phyloP scores from a whole-genome alignment of 73 alveolate genomes.

The Strombidium stylifer region DNA sequence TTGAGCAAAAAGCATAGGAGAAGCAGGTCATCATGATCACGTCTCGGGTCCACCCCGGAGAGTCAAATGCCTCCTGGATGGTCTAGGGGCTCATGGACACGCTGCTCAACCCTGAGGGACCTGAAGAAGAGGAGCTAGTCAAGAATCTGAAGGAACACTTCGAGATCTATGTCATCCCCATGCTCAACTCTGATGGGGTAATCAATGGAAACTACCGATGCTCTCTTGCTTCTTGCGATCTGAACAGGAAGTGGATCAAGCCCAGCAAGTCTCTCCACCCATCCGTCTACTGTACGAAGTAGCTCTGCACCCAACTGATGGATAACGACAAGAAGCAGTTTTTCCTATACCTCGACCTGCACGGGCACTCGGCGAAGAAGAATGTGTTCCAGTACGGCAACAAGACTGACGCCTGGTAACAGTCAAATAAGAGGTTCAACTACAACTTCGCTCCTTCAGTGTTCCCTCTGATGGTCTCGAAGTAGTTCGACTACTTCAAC shows the following conservation, averaged over 20 bases:
- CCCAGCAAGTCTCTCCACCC: conserved; percentile 36
- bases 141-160: conserved; percentile 56
- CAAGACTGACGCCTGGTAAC: background rate
- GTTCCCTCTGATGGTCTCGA: conserved; percentile 21
- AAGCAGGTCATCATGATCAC: conserved; percentile 23
- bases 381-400: conserved; percentile 39
- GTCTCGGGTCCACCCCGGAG: conserved; percentile 45
- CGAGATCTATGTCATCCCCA: conserved; percentile 69
- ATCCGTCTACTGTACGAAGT: conserved; percentile 22
- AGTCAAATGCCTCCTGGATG: conserved; percentile 72
- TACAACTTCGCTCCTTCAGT: conserved; percentile 1
- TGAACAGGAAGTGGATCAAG: conserved; percentile 67
- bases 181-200: conserved; percentile 78
- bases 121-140: conserved; percentile 19
- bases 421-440: background rate
- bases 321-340: conserved; percentile 19
- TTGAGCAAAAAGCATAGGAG: background rate
- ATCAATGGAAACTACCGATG: conserved; percentile 72
- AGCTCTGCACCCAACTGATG: conserved; percentile 5
- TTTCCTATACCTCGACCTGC: conserved; percentile 21
- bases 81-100: conserved; percentile 59
- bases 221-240: conserved; percentile 64
- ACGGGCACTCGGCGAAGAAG: conserved; percentile 38
- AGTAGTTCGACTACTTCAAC: conserved; percentile 4
- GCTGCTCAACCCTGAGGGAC: conserved; percentile 8